Base-by-base conservation (phyloP, 495 filamentous ascomycete genomes). In the Parathielavia appendiculata region DNA sequence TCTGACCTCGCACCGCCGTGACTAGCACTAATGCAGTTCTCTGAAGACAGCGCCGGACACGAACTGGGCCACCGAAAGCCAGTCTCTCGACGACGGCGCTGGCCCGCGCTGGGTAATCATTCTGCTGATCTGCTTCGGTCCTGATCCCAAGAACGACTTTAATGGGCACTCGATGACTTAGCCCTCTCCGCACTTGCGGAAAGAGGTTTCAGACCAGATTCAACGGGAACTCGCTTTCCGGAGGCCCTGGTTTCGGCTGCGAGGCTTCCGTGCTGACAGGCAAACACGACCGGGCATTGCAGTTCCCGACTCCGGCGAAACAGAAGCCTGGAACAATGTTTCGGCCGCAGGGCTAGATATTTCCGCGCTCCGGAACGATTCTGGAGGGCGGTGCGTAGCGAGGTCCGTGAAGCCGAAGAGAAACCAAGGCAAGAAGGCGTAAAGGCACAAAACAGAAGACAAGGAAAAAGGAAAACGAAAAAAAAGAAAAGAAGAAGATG, bases 291-390 rank as follows among this genome's bases (percentile, higher is more conserved):
- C 30, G 32, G 35, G 46, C 12, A 2, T 7, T 1, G 11, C 17
- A 26, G 20, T 39, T 26, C 32, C 36, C 51, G 12, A 30, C 26
- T 36, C 41, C 35, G 19, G 53, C 16, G 39, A 44, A 47, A 14
- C 30, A 32, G 23, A 17, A n/a, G 43, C 38, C 54, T 56, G 63
- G 59, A 62, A 65, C 63, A 3, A 57, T 60, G 56, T 59, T 65
- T 65, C 52, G 63, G 26, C 58, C 34, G 38, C 20, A 26, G 51
- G 20, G 39, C 51, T n/a, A 19, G 32, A 7, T 5, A 51, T 16
- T 26, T 2, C 16, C 26, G 8, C 5, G n/a, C 19, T 11, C n/a
- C 6, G 26, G 26, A 30, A 30, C 26, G 6, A n/a, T n/a, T n/a
- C n/a, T n/a, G 26, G 26, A 30, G 32, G 3, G 17, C 17, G 17